Evolutionary conservation across 202 grass and related monocot species (phyloP).

Genomic region (Schoenoplectus tabernaemontani): DNA sequence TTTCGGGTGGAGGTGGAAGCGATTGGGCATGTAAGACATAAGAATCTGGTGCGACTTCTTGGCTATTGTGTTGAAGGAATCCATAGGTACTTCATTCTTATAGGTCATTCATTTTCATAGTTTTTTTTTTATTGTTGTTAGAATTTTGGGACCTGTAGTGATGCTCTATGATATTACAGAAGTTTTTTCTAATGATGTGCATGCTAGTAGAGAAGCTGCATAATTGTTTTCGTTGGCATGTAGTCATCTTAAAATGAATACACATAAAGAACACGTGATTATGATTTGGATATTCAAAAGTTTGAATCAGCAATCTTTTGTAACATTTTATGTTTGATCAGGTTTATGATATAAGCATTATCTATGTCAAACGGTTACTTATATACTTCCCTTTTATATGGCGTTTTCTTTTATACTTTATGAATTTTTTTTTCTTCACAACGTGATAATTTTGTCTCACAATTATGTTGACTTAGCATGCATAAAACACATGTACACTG

Average conservation of each 20-base stretch:
- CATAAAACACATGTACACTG: background rate
- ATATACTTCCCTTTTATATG: slow-evolving; percentile 1
- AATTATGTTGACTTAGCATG: background rate
- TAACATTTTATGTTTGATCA: background rate
- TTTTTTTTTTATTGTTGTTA: slow-evolving; percentile 2
- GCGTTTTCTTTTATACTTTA: background rate
- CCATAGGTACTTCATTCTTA: slow-evolving; percentile 17
- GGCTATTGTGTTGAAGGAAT: slow-evolving; percentile 34
- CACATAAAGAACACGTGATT: background rate
- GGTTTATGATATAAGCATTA: background rate
- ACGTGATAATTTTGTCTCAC: background rate
- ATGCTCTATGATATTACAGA: background rate
- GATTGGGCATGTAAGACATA: slow-evolving; percentile 31
- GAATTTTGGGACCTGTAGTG: background rate
- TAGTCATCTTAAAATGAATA: background rate
- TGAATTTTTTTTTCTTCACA: too few species aligned
- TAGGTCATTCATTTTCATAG: background rate
- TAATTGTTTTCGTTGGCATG: background rate
- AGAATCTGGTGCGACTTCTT: slow-evolving; percentile 35
- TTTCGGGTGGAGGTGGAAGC: slow-evolving; percentile 37
- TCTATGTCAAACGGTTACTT: background rate
- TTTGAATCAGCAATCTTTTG: background rate
- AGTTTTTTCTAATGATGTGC: background rate
- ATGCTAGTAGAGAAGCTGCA: background rate
- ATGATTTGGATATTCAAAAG: background rate